A percentile compares a stretch with the other conserved stretches of the same genome.
phyloP scores from a whole-genome alignment of 805 yeast genomes.

The Ascoidea asiatica region DNA sequence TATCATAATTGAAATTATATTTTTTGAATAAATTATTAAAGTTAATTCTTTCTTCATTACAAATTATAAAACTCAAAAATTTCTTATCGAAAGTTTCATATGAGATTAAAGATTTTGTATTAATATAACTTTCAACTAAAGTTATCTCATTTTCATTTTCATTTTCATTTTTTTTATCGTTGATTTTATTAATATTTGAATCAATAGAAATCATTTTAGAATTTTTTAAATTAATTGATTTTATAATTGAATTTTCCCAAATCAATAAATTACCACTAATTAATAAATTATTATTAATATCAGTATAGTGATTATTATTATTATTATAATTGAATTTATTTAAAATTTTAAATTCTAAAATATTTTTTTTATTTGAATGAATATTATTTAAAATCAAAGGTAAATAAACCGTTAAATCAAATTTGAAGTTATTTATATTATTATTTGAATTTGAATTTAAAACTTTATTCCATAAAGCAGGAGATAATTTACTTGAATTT shows the following conservation, averaged over 20 bases:
- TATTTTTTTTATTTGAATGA: slow-evolving; percentile 30
- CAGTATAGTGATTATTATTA: no score
- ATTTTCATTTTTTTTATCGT: no score
- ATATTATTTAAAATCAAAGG: slow-evolving; percentile 51
- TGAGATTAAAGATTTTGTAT: no score
- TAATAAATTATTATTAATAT: slow-evolving; percentile 17
- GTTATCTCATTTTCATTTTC: background rate
- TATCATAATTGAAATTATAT: no score
- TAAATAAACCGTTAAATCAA: slow-evolving; percentile 57
- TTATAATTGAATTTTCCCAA: slow-evolving; percentile 8
- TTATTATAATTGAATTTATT: slow-evolving; percentile 42
- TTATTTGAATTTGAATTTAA: slow-evolving; percentile 61
- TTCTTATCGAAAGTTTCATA: no score
- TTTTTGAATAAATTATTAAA: no score
- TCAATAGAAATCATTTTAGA: background rate
- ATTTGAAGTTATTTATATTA: slow-evolving; percentile 53
- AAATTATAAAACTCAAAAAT: no score
- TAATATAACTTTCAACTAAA: no score
- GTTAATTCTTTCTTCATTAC: no score
- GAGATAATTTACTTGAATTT: slow-evolving; percentile 70
- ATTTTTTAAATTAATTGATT: background rate
- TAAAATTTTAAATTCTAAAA: no score
- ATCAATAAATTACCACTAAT: slow-evolving; percentile 6
- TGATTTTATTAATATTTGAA: no score
- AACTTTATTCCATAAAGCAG: slow-evolving; percentile 68